Evolutionary conservation across 2,329 filamentous ascomycete species (phyloP).

Genomic region (Alternaria tenuissima): DNA sequence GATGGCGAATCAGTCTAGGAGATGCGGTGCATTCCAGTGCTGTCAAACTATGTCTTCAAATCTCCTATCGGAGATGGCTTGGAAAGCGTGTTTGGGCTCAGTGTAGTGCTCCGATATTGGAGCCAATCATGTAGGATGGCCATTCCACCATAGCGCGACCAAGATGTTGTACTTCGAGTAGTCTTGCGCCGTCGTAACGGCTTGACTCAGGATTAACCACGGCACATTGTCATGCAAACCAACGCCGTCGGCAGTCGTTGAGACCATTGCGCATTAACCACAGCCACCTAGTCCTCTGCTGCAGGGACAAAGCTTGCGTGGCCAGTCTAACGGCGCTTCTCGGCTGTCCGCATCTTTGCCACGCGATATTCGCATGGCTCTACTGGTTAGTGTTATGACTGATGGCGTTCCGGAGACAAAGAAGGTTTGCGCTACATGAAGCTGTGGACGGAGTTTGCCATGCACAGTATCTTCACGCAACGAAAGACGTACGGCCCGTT

Average conservation of each 20-base stretch:
- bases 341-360: neutral
- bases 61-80: neutral
- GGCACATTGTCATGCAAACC: neutral
- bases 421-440: neutral
- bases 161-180: neutral
- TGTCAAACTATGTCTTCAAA: neutral
- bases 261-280: neutral
- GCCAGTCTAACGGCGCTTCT: neutral
- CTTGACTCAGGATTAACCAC: constrained; percentile 1
- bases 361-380: neutral
- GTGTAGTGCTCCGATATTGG: neutral
- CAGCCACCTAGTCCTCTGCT: neutral
- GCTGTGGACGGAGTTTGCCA: neutral
- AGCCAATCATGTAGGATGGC: neutral
- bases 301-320: neutral
- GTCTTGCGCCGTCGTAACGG: neutral
- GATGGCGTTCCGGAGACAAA: neutral
- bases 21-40: neutral
- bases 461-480: no score
- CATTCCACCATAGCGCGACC: neutral
- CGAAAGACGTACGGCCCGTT: neutral
- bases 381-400: neutral
- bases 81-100: constrained; percentile 3
- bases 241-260: neutral
- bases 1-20: neutral